Evolutionary conservation across 345 rosid species (phyloP).

Genomic region (Melastoma malabathricum): DNA sequence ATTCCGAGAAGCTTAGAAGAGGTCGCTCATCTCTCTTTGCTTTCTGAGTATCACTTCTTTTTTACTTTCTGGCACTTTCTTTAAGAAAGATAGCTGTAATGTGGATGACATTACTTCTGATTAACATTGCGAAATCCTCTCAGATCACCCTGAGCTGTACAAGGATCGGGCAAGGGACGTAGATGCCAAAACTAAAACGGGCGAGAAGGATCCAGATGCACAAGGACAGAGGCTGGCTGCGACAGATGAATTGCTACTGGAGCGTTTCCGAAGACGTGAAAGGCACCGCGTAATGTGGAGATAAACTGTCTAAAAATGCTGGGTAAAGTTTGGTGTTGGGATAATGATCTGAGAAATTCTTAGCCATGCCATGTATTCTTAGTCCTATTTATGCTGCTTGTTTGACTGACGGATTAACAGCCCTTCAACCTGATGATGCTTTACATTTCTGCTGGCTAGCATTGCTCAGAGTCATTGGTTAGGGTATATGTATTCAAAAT

Average conservation of each 20-base stretch:
- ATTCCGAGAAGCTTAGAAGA: slow-evolving; percentile 90
- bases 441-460: no score
- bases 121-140: slow-evolving; percentile 4
- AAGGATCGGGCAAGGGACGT: slow-evolving; percentile 45
- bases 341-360: no score
- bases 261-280: slow-evolving; percentile 91
- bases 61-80: background rate
- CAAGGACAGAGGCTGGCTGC: slow-evolving; percentile 86
- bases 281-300: slow-evolving; percentile 88
- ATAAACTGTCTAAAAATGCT: slow-evolving; percentile 20
- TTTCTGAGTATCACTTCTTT: slow-evolving; percentile 3
- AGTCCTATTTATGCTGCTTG: no score
- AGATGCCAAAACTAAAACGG: slow-evolving; percentile 41
- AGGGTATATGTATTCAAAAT: no score
- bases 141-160: slow-evolving; percentile 96
- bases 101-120: background rate
- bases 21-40: slow-evolving; percentile 22
- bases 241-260: slow-evolving; percentile 80
- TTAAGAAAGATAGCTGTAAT: background rate
- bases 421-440: no score
- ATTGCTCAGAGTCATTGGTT: no score
- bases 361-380: no score
- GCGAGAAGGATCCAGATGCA: slow-evolving; percentile 34
- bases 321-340: no score
- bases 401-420: no score